Percentiles rank a stretch among this genome's conserved stretches.
Conservation (phyloP, 1,284 basidiomycete species). For the Ustilago esculenta region DNA sequence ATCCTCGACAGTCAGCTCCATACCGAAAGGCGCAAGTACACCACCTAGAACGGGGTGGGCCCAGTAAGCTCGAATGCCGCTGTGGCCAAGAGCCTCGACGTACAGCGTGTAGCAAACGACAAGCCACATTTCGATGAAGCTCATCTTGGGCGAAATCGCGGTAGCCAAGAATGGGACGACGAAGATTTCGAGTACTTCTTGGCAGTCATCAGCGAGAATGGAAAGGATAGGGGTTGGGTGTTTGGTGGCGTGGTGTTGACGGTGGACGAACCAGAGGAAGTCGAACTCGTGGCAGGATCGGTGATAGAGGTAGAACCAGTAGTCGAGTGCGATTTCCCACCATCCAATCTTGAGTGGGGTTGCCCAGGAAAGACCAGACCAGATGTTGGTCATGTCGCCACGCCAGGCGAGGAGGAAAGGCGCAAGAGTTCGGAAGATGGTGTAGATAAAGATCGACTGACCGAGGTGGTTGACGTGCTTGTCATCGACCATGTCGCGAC, state of each 20-base stretch:
- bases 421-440: conserved; percentile 58
- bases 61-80: conserved; percentile 59
- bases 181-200: conserved; percentile 60
- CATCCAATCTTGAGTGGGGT: conserved; percentile 58
- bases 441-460: conserved; percentile 62
- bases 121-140: conserved; percentile 56
- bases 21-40: conserved; percentile 50
- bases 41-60: conserved; percentile 31
- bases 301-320: conserved; percentile 63
- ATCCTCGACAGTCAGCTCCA: conserved; percentile 65
- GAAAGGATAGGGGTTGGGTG: conserved; percentile 59
- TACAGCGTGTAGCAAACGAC: conserved; percentile 56
- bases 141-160: conserved; percentile 54
- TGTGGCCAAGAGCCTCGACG: conserved; percentile 56
- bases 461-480: conserved; percentile 63
- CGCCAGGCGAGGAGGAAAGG: conserved; percentile 60
- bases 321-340: conserved; percentile 60
- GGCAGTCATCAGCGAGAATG: conserved; percentile 57
- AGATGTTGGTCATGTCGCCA: conserved; percentile 56
- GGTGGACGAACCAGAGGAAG: conserved; percentile 53
- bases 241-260: conserved; percentile 59
- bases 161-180: conserved; percentile 54
- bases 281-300: conserved; percentile 56
- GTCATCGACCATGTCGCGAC: conserved; percentile 62
- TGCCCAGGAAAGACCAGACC: conserved; percentile 49